These are phyloP conservation scores for Aspergillus niger DNA, from an alignment of 2,329 filamentous ascomycete species.

Conservation along the genomic window DNA sequence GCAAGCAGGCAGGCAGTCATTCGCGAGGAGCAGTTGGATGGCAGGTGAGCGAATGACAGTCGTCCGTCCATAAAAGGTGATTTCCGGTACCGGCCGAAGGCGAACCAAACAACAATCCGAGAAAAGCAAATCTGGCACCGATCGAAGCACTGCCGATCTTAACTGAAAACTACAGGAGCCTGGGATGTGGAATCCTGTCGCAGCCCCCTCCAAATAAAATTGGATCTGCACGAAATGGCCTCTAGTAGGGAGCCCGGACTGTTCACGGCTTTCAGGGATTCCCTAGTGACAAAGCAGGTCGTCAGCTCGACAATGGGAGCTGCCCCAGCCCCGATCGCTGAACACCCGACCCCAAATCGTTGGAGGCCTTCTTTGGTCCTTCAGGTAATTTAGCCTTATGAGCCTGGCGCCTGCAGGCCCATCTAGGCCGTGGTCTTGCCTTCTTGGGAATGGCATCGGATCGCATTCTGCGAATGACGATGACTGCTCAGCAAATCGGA, in stretches of 20 bases:
- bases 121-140: conserved; percentile 11
- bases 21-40: too few species aligned
- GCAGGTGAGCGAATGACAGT: background rate
- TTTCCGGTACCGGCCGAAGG: conserved; percentile 6
- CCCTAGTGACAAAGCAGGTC: background rate
- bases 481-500: background rate
- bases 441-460: background rate
- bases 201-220: conserved; percentile 1
- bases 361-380: conserved; percentile 2
- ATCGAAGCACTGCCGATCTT: conserved; percentile 6
- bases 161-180: conserved; percentile 6
- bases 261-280: background rate
- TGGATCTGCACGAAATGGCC: conserved; percentile 3
- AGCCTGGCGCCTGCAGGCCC: background rate
- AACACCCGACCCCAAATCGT: background rate
- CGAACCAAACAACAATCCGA: background rate
- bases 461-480: background rate
- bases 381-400: conserved; percentile 6
- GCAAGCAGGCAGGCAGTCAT: too few species aligned
- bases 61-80: background rate
- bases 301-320: background rate
- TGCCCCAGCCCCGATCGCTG: background rate
- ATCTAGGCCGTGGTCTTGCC: background rate
- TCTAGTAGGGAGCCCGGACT: background rate
- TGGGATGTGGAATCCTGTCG: background rate